Evolutionary conservation across 495 filamentous ascomycete species (phyloP).

Genomic region (Penicillium nucicola): DNA sequence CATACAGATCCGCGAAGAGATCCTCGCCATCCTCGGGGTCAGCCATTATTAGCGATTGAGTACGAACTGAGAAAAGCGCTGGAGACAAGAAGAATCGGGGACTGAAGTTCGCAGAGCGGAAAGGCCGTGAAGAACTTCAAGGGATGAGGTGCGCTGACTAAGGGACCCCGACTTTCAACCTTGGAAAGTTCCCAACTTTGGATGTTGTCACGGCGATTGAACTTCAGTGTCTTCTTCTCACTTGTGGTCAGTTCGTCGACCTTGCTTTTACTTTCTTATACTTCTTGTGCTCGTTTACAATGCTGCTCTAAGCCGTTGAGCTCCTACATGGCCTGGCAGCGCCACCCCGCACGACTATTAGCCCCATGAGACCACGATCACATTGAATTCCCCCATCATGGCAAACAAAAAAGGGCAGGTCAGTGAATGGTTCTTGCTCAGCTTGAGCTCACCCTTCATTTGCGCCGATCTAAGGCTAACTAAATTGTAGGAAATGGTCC

Average conservation of each 20-base stretch:
- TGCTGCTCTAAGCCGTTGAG: slow-evolving; percentile 3
- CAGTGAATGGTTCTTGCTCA: neutral
- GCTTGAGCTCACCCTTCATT: neutral
- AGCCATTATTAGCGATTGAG: slow-evolving; percentile 53
- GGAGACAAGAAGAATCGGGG: neutral
- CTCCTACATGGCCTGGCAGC: slow-evolving; percentile 16
- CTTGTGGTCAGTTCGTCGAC: too few relatives aligned
- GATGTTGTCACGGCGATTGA: too few relatives aligned
- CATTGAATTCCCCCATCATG: slow-evolving; percentile 31
- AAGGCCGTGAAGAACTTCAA: too few relatives aligned
- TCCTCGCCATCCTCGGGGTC: slow-evolving; percentile 94
- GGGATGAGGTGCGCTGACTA: too few relatives aligned
- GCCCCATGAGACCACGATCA: slow-evolving; percentile 19
- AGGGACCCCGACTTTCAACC: too few relatives aligned
- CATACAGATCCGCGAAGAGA: slow-evolving; percentile 97
- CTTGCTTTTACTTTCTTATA: neutral
- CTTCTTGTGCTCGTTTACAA: neutral
- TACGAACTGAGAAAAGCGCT: neutral
- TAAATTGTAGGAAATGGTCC: slow-evolving; percentile 84
- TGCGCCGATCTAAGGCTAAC: slow-evolving; percentile 14
- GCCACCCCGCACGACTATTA: slow-evolving; percentile 23
- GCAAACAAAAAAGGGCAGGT: slow-evolving; percentile 62
- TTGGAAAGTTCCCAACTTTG: too few relatives aligned
- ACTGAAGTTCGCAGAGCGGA: neutral
- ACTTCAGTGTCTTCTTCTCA: too few relatives aligned